Evolutionary conservation across 306 rosid genomes (phyloP), one percentile per base, ranked within the genome.

Genomic region (Lablab purpureus): DNA sequence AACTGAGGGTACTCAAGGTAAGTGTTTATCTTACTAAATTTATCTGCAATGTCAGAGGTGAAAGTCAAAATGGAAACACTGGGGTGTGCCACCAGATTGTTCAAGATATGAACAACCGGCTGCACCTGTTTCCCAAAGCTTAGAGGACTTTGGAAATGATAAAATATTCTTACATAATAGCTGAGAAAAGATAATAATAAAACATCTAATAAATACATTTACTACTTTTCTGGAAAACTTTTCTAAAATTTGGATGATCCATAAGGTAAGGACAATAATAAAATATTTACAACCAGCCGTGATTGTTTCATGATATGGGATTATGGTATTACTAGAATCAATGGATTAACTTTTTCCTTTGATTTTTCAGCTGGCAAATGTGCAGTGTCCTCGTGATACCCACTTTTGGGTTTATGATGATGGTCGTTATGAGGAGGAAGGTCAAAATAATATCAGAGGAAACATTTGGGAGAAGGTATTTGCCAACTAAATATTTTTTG

Each of bases 391-490:
- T 7, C 96, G 98, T 28, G 99, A 93, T 91, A 96, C 99, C 74
- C 99, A 96, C 85, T 96, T 96, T 87, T 96, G 99, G 99, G 99
- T 96, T 80, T 96, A 96, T 73, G 99, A 96, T 41, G 98, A 96
- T 45, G 99, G 99, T 73, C 98, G 98, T 11, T 96, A 93, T 41
- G 96, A 96, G 91, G 99, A 96, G 88, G 97, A 96, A 96, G 99
- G 99, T 75, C 98, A 96, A 86, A 96, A 96, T 77, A 96, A 96
- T 87, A 96, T 96, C 80, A 85, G 94, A 64, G 99, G 99, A 80
- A 96, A 96, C 83, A 96, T 96, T 76, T 96, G 99, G 99, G 98
- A 90, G 84, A 96, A 96, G 98, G 99, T 95, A 86, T 78, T 78
- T 34, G 73, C 66, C 64, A 25, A 60, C 27, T 55, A 32, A 62